Evolutionary conservation across 208 protist genomes (phyloP).

Genomic region (Naegleria fowleri): DNA sequence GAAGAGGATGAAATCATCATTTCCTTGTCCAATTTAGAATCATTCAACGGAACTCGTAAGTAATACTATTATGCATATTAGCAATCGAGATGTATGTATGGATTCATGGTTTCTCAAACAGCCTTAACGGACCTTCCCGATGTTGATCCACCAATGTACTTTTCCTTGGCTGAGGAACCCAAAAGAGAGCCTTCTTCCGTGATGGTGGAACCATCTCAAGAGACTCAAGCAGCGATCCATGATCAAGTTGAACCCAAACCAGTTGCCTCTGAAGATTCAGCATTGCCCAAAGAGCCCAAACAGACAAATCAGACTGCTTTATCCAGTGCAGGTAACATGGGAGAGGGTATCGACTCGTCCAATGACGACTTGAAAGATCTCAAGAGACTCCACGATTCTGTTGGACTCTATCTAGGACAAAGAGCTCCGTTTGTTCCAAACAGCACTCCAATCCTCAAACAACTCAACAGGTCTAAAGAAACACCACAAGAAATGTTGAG

Average conservation of each 20-base stretch:
- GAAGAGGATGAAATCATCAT: constrained; percentile 70
- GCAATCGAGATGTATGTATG: no score
- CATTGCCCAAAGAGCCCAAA: background rate
- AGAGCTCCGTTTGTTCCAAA: background rate
- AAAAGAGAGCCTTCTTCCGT: no score
- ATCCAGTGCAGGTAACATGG: background rate
- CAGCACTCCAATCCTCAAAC: background rate
- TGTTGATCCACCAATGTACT: background rate
- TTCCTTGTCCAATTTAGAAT: constrained; percentile 50
- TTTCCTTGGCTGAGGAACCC: no score
- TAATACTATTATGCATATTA: no score
- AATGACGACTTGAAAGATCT: background rate
- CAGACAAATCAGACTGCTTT: background rate
- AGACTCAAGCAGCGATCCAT: background rate
- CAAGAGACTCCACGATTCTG: background rate
- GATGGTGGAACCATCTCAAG: background rate
- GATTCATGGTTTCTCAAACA: background rate
- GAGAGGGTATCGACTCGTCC: background rate
- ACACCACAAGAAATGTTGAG: background rate
- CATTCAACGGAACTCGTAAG: constrained; percentile 56
- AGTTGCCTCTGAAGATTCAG: no score
- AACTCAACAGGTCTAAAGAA: background rate
- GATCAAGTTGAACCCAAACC: background rate
- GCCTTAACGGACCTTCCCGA: constrained; percentile 24
- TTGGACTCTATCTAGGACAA: background rate